Percentiles rank a stretch among this genome's conserved stretches.
phyloP scores from a whole-genome alignment of 2,329 filamentous ascomycete genomes.

The Cadophora gregata region DNA sequence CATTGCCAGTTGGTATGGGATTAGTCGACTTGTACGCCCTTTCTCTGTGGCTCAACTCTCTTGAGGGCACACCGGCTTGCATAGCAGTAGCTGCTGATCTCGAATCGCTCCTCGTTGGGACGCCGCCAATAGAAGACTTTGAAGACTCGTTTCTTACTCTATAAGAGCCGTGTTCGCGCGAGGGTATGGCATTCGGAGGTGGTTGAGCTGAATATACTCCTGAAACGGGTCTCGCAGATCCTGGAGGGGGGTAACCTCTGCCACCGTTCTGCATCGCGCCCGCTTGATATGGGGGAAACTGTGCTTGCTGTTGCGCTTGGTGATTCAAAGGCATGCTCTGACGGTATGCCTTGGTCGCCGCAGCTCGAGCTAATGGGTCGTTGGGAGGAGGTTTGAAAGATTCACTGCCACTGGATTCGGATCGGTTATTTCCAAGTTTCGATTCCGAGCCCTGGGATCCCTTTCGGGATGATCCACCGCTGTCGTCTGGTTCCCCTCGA shows the following conservation, averaged over 20 bases:
- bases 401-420: constrained; percentile 43
- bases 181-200: constrained; percentile 48
- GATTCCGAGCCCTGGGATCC: constrained; percentile 34
- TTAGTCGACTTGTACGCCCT: constrained; percentile 68
- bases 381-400: constrained; percentile 35
- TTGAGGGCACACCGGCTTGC: constrained; percentile 64
- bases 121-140: constrained; percentile 59
- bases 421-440: constrained; percentile 29
- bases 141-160: constrained; percentile 65
- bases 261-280: constrained; percentile 48
- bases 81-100: constrained; percentile 63
- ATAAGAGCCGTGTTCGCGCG: constrained; percentile 51
- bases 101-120: constrained; percentile 65
- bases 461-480: constrained; percentile 30
- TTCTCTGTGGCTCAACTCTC: constrained; percentile 73
- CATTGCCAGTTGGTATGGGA: constrained; percentile 57
- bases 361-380: constrained; percentile 38
- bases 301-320: constrained; percentile 51
- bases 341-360: constrained; percentile 46
- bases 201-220: constrained; percentile 51
- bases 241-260: constrained; percentile 46
- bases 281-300: constrained; percentile 51
- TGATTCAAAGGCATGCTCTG: constrained; percentile 51
- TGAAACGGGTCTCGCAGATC: constrained; percentile 51
- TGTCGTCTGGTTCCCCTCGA: constrained; percentile 39